Conservation (phyloP, 495 filamentous ascomycete genomes). For the Talaromyces nanjingensis region DNA sequence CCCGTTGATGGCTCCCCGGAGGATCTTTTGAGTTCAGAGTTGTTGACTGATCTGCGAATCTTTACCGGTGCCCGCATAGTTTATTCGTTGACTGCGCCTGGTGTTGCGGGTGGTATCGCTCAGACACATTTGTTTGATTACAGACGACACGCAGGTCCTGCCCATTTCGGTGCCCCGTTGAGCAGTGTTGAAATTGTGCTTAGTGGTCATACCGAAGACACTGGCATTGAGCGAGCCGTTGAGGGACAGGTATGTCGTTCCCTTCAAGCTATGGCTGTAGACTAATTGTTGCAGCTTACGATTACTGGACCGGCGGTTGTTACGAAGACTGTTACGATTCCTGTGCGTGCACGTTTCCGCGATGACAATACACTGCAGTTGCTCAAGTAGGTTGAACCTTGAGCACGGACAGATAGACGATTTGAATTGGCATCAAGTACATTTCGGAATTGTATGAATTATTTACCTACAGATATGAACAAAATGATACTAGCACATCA, state of each 20-base stretch:
- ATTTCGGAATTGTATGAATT: neutral
- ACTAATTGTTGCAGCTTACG: constrained; percentile 22
- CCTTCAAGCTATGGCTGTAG: constrained; percentile 8
- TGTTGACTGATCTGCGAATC: constrained; percentile 70
- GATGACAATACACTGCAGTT: constrained; percentile 34
- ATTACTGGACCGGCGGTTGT: constrained; percentile 36
- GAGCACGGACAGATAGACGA: neutral
- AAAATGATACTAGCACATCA: neutral
- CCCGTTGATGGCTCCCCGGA: constrained; percentile 26
- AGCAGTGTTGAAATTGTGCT: constrained; percentile 74
- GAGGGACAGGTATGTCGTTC: constrained; percentile 50
- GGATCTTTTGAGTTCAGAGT: constrained; percentile 50
- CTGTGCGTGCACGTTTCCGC: constrained; percentile 27
- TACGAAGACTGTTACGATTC: constrained; percentile 22
- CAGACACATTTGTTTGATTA: constrained; percentile 91
- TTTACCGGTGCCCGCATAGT: constrained; percentile 75
- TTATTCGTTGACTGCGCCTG: constrained; percentile 76
- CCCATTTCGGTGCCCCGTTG: constrained; percentile 78
- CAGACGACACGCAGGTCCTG: constrained; percentile 45
- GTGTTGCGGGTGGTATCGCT: constrained; percentile 74
- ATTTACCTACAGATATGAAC: neutral
- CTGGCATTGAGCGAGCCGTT: constrained; percentile 41
- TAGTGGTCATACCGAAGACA: constrained; percentile 48
- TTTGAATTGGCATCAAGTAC: neutral
- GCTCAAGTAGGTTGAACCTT: neutral